A percentile compares a stretch with the other conserved stretches of the same genome.
These are phyloP conservation scores for Pseudogymnoascus sp. DNA, from an alignment of 2,329 filamentous ascomycete species.

Conservation along the genomic window DNA sequence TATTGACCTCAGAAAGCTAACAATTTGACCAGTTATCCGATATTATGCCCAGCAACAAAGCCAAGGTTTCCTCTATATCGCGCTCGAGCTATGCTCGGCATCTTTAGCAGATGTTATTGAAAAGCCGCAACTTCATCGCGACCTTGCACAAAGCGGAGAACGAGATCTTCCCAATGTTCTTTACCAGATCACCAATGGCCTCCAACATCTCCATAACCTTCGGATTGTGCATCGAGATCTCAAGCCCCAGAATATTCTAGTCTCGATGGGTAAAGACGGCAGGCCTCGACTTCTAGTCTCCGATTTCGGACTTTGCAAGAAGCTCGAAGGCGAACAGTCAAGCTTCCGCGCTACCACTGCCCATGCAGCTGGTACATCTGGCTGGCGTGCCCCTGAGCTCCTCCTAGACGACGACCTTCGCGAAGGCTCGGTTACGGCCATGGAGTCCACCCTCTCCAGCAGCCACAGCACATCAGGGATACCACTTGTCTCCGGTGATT, in stretches of 20 bases:
- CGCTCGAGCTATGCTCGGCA: conserved; percentile 85
- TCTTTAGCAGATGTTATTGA: conserved; percentile 89
- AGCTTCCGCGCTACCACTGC: conserved; percentile 92
- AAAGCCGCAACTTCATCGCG: conserved; percentile 57
- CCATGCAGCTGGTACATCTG: conserved; percentile 85
- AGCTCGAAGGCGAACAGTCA: conserved; percentile 86
- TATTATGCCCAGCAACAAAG: conserved; percentile 91
- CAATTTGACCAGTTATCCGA: conserved; percentile 60
- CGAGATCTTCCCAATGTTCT: conserved; percentile 71
- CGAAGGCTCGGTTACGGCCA: conserved; percentile 36
- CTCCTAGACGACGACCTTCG: conserved; percentile 69
- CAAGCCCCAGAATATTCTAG: conserved; percentile 95
- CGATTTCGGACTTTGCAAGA: conserved; percentile 96
- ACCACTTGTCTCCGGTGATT: conserved; percentile 48
- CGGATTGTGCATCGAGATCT: conserved; percentile 95
- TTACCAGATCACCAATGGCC: conserved; percentile 81
- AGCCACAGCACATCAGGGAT: conserved; percentile 54
- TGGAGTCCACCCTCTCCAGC: conserved; percentile 38
- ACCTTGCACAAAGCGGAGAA: conserved; percentile 64
- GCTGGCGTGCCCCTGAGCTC: conserved; percentile 93
- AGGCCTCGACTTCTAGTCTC: conserved; percentile 85
- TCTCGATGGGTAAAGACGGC: conserved; percentile 62
- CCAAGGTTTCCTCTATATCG: conserved; percentile 90
- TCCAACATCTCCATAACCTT: conserved; percentile 81
- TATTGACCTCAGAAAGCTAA: conserved; percentile 22